Percentiles rank a stretch among this genome's conserved stretches.
phyloP scores from a whole-genome alignment of 257 asterid genomes.

The Datura wrightii region DNA sequence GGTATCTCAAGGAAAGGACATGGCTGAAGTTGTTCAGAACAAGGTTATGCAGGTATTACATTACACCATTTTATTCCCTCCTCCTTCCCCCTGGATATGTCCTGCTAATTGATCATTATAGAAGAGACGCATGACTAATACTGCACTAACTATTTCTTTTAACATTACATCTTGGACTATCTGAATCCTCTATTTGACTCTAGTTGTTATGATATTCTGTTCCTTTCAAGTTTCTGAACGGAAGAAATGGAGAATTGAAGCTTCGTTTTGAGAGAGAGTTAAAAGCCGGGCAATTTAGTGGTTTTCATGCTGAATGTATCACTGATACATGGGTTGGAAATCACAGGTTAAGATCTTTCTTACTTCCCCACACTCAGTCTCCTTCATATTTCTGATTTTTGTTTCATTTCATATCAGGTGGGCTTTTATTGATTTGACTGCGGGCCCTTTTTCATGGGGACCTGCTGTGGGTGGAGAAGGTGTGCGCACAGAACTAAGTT shows the following conservation, averaged over 20 bases:
- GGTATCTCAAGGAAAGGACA: slow-evolving; percentile 76
- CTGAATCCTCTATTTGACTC: slow-evolving; percentile 30
- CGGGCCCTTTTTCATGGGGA: slow-evolving; percentile 99
- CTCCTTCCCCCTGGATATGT: not conserved
- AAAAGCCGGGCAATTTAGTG: slow-evolving; percentile 79
- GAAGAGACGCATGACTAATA: not conserved
- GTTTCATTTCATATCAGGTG: slow-evolving; percentile 63
- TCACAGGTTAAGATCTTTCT: slow-evolving; percentile 56
- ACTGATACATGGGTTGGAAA: slow-evolving; percentile 93
- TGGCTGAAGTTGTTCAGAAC: slow-evolving; percentile 73
- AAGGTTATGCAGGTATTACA: slow-evolving; percentile 86
- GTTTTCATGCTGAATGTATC: slow-evolving; percentile 89
- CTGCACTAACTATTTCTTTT: not conserved
- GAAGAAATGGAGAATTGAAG: slow-evolving; percentile 76
- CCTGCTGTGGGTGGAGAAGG: slow-evolving; percentile 99
- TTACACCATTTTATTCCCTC: slow-evolving; percentile 4
- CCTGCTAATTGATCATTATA: not conserved
- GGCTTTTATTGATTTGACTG: slow-evolving; percentile 95
- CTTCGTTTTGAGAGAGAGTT: slow-evolving; percentile 67
- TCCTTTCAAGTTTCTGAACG: slow-evolving; percentile 66
- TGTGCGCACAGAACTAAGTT: slow-evolving; percentile 91
- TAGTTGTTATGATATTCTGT: slow-evolving; percentile 24
- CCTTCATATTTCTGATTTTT: slow-evolving; percentile 22
- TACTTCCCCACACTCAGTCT: not conserved
- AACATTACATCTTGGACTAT: not conserved